phyloP scores from a whole-genome alignment of 1,284 basidiomycete genomes.

The Peniophora sp. region DNA sequence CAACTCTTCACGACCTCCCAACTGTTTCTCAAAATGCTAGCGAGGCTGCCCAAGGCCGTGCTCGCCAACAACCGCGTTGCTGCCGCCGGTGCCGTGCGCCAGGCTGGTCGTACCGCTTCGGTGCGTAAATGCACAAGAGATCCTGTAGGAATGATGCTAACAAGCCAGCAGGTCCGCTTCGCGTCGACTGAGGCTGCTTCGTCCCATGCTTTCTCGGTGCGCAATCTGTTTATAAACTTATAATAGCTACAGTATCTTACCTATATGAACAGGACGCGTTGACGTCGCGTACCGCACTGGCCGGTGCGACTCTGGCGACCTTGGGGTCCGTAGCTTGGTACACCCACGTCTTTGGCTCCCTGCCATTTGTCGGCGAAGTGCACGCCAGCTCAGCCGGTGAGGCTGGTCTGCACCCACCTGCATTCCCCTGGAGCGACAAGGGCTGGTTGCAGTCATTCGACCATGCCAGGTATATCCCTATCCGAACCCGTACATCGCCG shows the following conservation, averaged over 20 bases:
- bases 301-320: conserved; percentile 72
- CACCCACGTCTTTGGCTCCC: conserved; percentile 85
- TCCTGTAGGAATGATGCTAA: neutral
- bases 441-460: conserved; percentile 90
- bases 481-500: conserved; percentile 2
- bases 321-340: conserved; percentile 94
- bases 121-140: conserved; percentile 12
- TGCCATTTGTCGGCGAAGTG: conserved; percentile 83
- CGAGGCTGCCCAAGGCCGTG: conserved; percentile 66
- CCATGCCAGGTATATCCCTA: conserved; percentile 69
- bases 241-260: too few species aligned
- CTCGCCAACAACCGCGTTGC: conserved; percentile 44
- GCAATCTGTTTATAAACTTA: conserved; percentile 14
- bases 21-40: conserved; percentile 55
- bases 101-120: conserved; percentile 29
- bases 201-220: conserved; percentile 54
- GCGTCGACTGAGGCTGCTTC: conserved; percentile 52
- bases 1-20: conserved; percentile 29
- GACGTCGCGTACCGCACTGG: conserved; percentile 73
- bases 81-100: conserved; percentile 48
- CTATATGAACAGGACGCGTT: conserved; percentile 35
- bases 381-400: conserved; percentile 89
- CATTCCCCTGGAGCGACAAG: conserved; percentile 89
- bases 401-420: conserved; percentile 87
- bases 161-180: conserved; percentile 50